phyloP scores from a whole-genome alignment of 1,139 yeast species.

The Lodderomyces metapsilosis region DNA sequence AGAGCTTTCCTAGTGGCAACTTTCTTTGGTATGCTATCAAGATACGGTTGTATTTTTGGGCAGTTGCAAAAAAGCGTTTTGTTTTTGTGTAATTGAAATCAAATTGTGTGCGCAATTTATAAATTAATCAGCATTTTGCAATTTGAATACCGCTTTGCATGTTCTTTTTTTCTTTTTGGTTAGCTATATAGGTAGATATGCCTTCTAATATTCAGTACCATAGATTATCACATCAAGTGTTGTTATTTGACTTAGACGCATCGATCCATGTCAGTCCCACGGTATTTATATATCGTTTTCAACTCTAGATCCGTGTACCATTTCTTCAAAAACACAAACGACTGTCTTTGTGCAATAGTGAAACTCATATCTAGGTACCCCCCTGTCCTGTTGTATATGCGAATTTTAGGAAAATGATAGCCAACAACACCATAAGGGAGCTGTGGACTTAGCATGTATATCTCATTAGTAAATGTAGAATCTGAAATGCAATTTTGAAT shows the following conservation, averaged over 20 bases:
- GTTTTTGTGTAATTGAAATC: not conserved
- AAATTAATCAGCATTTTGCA: not conserved
- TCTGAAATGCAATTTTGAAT: no score
- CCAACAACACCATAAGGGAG: not conserved
- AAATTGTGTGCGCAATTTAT: not conserved
- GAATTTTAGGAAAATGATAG: not conserved
- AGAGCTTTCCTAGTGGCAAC: not conserved
- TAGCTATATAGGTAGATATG: not conserved
- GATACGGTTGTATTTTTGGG: not conserved
- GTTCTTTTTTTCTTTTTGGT: not conserved
- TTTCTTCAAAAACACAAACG: no score
- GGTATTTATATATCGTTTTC: no score
- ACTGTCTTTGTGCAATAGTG: no score
- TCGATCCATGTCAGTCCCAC: not conserved
- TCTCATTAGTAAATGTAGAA: no score
- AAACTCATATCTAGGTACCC: not conserved
- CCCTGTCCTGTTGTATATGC: not conserved
- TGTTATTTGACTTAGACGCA: not conserved
- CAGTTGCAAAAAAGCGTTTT: not conserved
- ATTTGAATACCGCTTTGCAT: not conserved
- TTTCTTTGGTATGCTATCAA: not conserved
- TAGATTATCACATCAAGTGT: not conserved
- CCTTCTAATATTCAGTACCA: not conserved
- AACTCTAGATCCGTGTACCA: no score
- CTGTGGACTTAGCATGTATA: no score